A percentile compares a stretch with the other conserved stretches of the same genome.
Evolutionary conservation across 164 flowering plant species (phyloP).

Genomic region (Magnolia sinica): DNA sequence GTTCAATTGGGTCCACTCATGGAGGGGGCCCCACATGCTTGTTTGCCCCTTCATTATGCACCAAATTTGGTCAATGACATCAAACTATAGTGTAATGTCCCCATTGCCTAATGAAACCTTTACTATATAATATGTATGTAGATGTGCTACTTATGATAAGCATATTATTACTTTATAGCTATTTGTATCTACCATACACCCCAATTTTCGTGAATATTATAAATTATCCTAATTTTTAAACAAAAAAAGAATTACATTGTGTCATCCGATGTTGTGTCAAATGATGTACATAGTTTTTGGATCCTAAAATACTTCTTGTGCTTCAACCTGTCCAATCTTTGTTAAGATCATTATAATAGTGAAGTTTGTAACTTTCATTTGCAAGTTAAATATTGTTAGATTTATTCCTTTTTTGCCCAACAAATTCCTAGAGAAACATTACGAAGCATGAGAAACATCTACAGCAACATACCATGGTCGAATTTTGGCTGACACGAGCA

Average conservation of each 20-base stretch:
- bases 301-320: neutral
- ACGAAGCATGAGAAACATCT: neutral
- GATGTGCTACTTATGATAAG: neutral
- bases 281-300: neutral
- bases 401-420: neutral
- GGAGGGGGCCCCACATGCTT: neutral
- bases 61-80: neutral
- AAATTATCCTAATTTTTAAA: too few relatives aligned
- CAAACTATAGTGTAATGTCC: neutral
- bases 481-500: conserved; percentile 79
- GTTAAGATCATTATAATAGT: neutral
- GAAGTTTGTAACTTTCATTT: neutral
- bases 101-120: neutral
- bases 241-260: neutral
- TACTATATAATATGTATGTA: neutral
- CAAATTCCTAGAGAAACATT: neutral
- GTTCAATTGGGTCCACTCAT: neutral
- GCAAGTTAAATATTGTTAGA: neutral
- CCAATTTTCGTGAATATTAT: too few relatives aligned
- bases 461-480: conserved; percentile 70
- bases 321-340: neutral
- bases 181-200: too few relatives aligned
- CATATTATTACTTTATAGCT: neutral
- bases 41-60: neutral
- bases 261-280: neutral